phyloP scores from a whole-genome alignment of 495 filamentous ascomycete genomes.

The Neurospora africana region DNA sequence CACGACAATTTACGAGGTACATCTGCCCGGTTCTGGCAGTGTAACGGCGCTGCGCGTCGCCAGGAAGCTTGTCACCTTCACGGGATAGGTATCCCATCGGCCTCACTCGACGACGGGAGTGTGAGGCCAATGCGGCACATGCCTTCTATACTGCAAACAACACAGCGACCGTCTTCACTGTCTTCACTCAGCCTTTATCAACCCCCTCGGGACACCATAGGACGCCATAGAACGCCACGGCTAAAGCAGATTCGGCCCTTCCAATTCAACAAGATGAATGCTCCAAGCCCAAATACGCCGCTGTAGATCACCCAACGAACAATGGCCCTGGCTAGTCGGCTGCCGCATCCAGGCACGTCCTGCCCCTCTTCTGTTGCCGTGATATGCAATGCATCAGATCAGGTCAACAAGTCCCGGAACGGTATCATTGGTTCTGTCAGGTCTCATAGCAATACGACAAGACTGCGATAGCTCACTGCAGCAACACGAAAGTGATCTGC shows the following conservation, averaged over 20 bases:
- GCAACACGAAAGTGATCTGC: neutral
- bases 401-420: neutral
- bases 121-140: neutral
- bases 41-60: neutral
- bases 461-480: neutral
- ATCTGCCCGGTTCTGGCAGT: neutral
- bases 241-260: slow-evolving; percentile 19
- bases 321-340: neutral
- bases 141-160: neutral
- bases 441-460: neutral
- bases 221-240: slow-evolving; percentile 8
- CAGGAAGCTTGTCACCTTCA: neutral
- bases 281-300: slow-evolving; percentile 3
- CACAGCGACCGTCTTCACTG: neutral
- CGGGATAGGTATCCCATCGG: neutral
- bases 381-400: neutral
- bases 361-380: neutral
- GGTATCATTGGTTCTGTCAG: neutral
- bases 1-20: neutral
- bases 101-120: neutral
- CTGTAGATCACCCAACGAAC: neutral
- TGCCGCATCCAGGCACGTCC: slow-evolving; percentile 1
- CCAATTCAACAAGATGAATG: slow-evolving; percentile 3
- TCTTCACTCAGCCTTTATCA: neutral
- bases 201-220: neutral